Evolutionary conservation across 257 asterid species (phyloP).

Genomic region (Mentha longifolia): DNA sequence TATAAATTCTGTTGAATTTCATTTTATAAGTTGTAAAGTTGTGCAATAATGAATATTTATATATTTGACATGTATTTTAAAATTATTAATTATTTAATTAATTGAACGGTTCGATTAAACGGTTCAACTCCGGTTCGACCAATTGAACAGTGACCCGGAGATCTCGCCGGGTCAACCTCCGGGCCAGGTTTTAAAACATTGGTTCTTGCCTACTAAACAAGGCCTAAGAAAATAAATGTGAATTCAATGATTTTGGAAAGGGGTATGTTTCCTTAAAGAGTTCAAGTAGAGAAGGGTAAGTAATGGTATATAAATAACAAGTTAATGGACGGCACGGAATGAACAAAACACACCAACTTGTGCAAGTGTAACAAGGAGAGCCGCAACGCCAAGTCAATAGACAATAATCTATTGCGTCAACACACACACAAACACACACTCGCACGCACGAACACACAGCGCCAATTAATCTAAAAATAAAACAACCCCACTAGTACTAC

Average conservation of each 20-base stretch:
- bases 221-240: background rate
- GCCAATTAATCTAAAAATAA: background rate
- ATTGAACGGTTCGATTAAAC: no score
- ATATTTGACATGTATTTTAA: no score
- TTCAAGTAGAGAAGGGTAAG: background rate
- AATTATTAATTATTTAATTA: no score
- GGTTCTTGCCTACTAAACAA: no score
- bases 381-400: conserved; percentile 31
- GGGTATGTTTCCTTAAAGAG: conserved; percentile 9
- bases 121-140: no score
- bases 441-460: background rate
- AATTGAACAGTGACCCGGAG: no score
- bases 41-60: no score
- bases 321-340: conserved; percentile 32
- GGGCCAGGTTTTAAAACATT: no score
- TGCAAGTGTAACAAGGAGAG: background rate
- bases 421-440: background rate
- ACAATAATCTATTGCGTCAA: background rate
- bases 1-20: no score
- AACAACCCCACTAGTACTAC: background rate
- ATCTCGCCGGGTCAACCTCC: no score
- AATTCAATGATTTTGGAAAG: background rate
- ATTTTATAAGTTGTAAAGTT: no score
- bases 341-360: background rate
- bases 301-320: background rate